Percentiles rank a stretch among this genome's conserved stretches.
Evolutionary conservation across 768 basidiomycete species (phyloP).

Genomic region (Kwoniella shandongensis): DNA sequence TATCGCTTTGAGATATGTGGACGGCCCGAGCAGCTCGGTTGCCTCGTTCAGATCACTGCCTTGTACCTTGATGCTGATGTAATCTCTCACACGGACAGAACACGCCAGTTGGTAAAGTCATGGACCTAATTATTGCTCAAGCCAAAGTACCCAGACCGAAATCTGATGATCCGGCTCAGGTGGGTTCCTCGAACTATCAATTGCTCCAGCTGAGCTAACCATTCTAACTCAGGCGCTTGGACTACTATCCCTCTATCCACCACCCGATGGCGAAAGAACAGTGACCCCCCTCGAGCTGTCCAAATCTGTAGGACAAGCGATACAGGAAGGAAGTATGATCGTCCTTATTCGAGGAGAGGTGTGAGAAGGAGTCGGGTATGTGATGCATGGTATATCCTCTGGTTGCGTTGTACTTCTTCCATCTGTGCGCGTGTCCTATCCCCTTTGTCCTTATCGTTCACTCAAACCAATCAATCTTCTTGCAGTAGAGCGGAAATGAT

Average conservation of each 20-base stretch:
- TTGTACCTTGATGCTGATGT: no score
- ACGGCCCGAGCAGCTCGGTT: no score
- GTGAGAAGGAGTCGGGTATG: slow-evolving; percentile 22
- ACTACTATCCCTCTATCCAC: slow-evolving; percentile 2
- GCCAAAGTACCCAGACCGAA: slow-evolving; percentile 16
- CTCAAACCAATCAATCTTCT: no score
- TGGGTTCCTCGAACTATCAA: slow-evolving; percentile 3
- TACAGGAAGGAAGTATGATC: slow-evolving; percentile 26
- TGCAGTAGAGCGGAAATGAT: no score
- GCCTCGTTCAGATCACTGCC: no score
- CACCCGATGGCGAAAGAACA: background rate
- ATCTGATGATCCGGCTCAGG: slow-evolving; percentile 20
- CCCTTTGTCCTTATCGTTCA: background rate
- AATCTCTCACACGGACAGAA: no score
- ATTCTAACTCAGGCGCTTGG: background rate
- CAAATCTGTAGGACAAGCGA: slow-evolving; percentile 19
- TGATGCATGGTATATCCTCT: slow-evolving; percentile 31
- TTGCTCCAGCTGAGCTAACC: slow-evolving; percentile 7
- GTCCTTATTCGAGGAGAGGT: slow-evolving; percentile 6
- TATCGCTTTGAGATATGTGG: no score
- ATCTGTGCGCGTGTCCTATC: background rate
- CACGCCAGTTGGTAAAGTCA: slow-evolving; percentile 33
- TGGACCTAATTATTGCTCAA: slow-evolving; percentile 29
- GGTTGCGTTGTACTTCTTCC: background rate
- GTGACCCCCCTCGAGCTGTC: slow-evolving; percentile 14